These are phyloP conservation scores for Penicilliopsis zonata DNA, from an alignment of 495 filamentous ascomycete species.

Conservation along the genomic window DNA sequence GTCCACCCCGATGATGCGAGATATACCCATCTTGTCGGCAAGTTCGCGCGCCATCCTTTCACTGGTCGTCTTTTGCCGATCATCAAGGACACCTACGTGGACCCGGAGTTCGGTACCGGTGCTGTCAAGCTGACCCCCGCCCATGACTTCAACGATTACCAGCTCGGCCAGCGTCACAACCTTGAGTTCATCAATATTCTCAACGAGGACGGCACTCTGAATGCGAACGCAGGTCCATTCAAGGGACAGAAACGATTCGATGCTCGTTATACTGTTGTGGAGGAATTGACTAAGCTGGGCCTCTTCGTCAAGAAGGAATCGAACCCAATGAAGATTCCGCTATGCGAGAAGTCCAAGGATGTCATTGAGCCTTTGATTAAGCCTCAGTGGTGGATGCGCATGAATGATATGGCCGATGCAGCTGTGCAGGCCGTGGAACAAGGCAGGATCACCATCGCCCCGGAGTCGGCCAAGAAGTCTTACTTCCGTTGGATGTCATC, in stretches of 20 bases:
- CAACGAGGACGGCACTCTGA: slow-evolving; percentile 53
- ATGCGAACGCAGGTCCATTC: slow-evolving; percentile 47
- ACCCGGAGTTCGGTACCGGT: slow-evolving; percentile 67
- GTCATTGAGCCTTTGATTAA: slow-evolving; percentile 71
- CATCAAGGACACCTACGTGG: slow-evolving; percentile 58
- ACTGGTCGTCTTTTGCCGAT: slow-evolving; percentile 55
- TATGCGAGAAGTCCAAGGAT: slow-evolving; percentile 64
- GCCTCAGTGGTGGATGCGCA: slow-evolving; percentile 70
- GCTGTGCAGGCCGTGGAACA: slow-evolving; percentile 56
- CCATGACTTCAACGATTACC: slow-evolving; percentile 70
- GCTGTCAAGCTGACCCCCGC: slow-evolving; percentile 72
- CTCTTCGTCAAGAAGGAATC: slow-evolving; percentile 67
- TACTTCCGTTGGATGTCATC: slow-evolving; percentile 64
- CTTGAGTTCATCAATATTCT: slow-evolving; percentile 38
- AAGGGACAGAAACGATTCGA: slow-evolving; percentile 65
- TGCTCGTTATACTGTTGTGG: slow-evolving; percentile 57
- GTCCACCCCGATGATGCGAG: slow-evolving; percentile 63
- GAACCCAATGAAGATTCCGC: slow-evolving; percentile 70
- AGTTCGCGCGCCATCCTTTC: slow-evolving; percentile 59
- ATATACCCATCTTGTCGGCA: slow-evolving; percentile 54
- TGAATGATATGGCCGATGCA: slow-evolving; percentile 44
- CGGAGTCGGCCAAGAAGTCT: slow-evolving; percentile 56
- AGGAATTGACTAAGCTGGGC: slow-evolving; percentile 56
- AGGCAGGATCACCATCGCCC: slow-evolving; percentile 57
- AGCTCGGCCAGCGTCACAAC: slow-evolving; percentile 55